Percentiles rank a stretch among this genome's conserved stretches.
These are phyloP conservation scores for Plasmodium gallinaceum DNA, from an alignment of 169 alveolate genomes.

Conservation along the genomic window DNA sequence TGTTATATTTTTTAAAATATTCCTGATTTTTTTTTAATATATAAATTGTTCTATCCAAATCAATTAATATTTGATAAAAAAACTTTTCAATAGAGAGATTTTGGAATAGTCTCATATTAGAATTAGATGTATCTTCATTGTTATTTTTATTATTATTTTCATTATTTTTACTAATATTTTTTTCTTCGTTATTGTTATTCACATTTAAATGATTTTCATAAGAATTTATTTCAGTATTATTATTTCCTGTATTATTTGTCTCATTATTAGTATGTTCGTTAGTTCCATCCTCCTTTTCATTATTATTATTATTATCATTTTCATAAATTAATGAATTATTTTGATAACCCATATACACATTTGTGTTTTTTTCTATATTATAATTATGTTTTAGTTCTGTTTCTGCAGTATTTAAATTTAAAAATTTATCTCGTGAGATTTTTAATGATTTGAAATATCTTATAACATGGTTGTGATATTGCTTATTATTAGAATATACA, in stretches of 20 bases:
- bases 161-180: background rate
- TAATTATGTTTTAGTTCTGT: background rate
- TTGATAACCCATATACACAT: background rate
- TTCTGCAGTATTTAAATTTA: background rate
- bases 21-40: conserved; percentile 72
- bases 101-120: conserved; percentile 24
- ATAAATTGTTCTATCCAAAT: conserved; percentile 65
- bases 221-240: background rate
- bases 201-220: background rate
- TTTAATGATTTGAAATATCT: conserved; percentile 49
- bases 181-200: background rate
- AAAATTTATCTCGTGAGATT: background rate
- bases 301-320: background rate
- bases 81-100: conserved; percentile 50
- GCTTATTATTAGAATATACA: conserved; percentile 54
- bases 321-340: background rate
- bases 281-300: background rate
- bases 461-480: conserved; percentile 46
- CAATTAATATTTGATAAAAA: conserved; percentile 71
- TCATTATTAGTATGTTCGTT: background rate
- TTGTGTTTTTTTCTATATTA: background rate
- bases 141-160: background rate
- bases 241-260: background rate
- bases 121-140: background rate
- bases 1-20: conserved; percentile 19